These are phyloP conservation scores for Cynanchum wilfordii DNA, from an alignment of 257 asterid species.

Conservation along the genomic window DNA sequence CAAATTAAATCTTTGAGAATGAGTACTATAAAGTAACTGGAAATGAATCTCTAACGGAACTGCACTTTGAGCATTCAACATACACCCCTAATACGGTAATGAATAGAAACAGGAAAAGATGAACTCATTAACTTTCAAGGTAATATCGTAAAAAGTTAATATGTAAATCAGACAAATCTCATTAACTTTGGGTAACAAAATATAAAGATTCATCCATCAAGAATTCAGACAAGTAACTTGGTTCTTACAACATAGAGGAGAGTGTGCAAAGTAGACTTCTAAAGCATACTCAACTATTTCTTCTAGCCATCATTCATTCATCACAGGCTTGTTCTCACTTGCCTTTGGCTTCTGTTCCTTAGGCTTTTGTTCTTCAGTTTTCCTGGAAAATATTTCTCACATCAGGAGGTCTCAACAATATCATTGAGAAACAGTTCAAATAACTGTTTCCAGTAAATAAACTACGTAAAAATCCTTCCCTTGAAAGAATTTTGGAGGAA, in stretches of 20 bases:
- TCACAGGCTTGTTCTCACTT: constrained; percentile 87
- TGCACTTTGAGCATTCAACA: background rate
- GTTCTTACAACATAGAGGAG: background rate
- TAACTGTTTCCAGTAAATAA: background rate
- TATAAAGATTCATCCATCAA: constrained; percentile 5
- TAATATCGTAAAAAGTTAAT: background rate
- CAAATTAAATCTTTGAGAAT: background rate
- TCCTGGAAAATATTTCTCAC: constrained; percentile 36
- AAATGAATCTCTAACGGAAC: background rate
- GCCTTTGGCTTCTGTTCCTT: constrained; percentile 93
- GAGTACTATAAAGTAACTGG: background rate
- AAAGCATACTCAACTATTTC: constrained; percentile 5
- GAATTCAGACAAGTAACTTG: background rate
- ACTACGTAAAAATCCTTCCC: background rate
- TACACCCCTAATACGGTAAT: background rate
- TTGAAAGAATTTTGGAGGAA: background rate
- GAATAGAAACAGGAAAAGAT: background rate
- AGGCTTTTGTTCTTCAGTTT: constrained; percentile 95
- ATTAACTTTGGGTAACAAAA: background rate
- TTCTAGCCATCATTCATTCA: constrained; percentile 55
- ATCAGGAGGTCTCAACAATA: background rate
- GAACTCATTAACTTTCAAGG: background rate
- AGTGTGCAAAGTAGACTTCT: background rate
- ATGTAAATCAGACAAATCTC: background rate
- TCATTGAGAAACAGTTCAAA: background rate